Evolutionary conservation across 495 filamentous ascomycete genomes (phyloP), one percentile per base, ranked within the genome.

Genomic region (Penicillium ochrochloron): DNA sequence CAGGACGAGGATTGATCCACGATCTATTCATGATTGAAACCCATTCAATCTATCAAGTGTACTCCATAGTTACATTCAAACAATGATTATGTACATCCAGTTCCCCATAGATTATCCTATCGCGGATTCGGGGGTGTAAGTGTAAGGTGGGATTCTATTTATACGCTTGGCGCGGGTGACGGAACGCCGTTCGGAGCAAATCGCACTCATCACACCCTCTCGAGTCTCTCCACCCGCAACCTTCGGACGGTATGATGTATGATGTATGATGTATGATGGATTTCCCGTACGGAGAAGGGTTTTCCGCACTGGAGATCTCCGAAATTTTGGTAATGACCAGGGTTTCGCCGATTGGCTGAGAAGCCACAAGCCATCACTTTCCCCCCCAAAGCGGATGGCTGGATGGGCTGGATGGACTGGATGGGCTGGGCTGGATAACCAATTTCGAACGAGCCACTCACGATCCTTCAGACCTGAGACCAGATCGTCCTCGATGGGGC

Each of bases 311-410:
- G 48, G 48, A 31, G 48, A 52, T 31, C 23, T 52, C 48, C 48
- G 25, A 52, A 27, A 21, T 25, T 25, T 48, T 5, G 31, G 35
- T 33, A 23, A 23, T 31, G 17, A 31, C n/a, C 33, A 12, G n/a
- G 42, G 57, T 60, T 27, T 53, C 33, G 25, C 59, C 44, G 59
- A 60, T 59, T 50, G 41, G 57, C 42, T 21, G 7, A 59, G n/a
- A 19, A 52, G 48, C 29, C 33, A 19, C 48, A 27, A 27, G 48
- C 12, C 23, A 27, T 3, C 48, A 15, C 12, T 27, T 17, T 29
- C 25, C 25, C 48, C 25, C 48, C 48, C 3, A 29, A 51, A 51
- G 1, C 46, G 46, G 48, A 27, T 29, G 48, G 42, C 21, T 21
- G 37, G 37, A 41, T 41, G 37, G 37, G 37, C 37, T 23, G 37